Evolutionary conservation across 1,284 basidiomycete species (phyloP).

Genomic region (Takashimella koratensis): DNA sequence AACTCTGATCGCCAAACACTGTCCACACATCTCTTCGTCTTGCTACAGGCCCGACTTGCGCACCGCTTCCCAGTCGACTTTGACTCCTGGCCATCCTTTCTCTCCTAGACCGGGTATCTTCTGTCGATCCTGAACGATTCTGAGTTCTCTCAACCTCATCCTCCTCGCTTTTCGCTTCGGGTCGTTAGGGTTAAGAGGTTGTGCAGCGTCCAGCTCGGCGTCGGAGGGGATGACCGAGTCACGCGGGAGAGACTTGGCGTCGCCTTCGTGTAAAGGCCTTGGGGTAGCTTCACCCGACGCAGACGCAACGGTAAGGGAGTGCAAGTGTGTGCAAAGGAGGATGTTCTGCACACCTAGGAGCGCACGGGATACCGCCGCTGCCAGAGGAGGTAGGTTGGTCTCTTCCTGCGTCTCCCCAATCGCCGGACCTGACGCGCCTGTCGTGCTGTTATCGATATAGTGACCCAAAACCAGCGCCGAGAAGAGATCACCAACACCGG

Average conservation of each 20-base stretch:
- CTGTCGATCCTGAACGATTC: constrained; percentile 68
- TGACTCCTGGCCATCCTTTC: constrained; percentile 32
- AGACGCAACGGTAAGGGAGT: constrained; percentile 34
- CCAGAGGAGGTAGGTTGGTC: constrained; percentile 49
- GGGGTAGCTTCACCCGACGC: constrained; percentile 25
- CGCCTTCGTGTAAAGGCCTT: constrained; percentile 38
- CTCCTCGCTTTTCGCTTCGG: constrained; percentile 63
- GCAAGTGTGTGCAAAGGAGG: constrained; percentile 64
- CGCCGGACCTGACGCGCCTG: neutral
- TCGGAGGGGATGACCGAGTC: constrained; percentile 53
- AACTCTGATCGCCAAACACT: no score
- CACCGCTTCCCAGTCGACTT: constrained; percentile 29
- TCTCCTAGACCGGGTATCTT: constrained; percentile 29
- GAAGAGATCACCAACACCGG: constrained; percentile 95
- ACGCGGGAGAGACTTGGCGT: neutral
- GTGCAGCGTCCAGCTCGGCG: constrained; percentile 62
- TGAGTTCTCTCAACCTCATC: constrained; percentile 76
- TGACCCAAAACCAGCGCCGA: constrained; percentile 86
- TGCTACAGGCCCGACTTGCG: no score
- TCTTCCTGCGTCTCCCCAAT: no score
- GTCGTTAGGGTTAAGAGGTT: constrained; percentile 48
- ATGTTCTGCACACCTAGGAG: constrained; percentile 83
- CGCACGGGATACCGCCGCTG: constrained; percentile 62
- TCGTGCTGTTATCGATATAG: constrained; percentile 48
- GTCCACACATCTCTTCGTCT: no score